Percentiles rank a stretch among this genome's conserved stretches.
Conservation (phyloP, 1,139 yeast genomes). For the Trichomonascaceae sp. region DNA sequence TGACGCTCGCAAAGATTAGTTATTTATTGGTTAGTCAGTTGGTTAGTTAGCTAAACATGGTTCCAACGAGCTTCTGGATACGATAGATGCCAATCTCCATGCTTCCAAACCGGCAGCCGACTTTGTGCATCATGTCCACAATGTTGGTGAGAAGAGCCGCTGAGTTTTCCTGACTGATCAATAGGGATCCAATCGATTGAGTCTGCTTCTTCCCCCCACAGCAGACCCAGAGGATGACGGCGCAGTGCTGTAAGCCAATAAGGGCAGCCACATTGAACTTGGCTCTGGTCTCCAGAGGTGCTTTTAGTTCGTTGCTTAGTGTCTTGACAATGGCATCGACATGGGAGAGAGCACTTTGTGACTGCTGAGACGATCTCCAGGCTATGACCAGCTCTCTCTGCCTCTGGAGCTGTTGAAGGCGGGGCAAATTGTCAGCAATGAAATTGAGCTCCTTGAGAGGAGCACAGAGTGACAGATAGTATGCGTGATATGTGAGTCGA, state of each 20-base stretch:
- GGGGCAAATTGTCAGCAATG: conserved; percentile 1
- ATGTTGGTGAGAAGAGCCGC: too few species aligned
- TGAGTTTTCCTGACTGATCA: too few species aligned
- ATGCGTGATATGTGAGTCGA: conserved; percentile 2
- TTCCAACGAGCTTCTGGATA: too few species aligned
- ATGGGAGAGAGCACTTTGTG: conserved; percentile 1
- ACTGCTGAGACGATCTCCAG: conserved; percentile 3
- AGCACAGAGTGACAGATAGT: conserved; percentile 1
- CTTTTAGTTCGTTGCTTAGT: conserved; percentile 1
- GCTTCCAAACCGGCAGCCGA: too few species aligned
- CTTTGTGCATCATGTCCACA: too few species aligned
- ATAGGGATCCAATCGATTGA: too few species aligned
- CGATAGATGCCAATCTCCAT: too few species aligned
- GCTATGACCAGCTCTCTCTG: not conserved
- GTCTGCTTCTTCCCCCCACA: too few species aligned
- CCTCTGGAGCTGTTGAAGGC: not conserved
- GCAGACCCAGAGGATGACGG: conserved; percentile 3
- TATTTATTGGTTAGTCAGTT: too few species aligned
- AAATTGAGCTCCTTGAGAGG: conserved; percentile 3
- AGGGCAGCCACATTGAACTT: conserved; percentile 3
- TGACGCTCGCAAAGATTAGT: too few species aligned
- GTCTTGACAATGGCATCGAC: conserved; percentile 2
- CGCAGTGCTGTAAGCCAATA: conserved; percentile 2
- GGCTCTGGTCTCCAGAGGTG: not conserved
- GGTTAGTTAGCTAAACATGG: too few species aligned